Conservation (phyloP, 306 rosid genomes). For the Alnus glutinosa region DNA sequence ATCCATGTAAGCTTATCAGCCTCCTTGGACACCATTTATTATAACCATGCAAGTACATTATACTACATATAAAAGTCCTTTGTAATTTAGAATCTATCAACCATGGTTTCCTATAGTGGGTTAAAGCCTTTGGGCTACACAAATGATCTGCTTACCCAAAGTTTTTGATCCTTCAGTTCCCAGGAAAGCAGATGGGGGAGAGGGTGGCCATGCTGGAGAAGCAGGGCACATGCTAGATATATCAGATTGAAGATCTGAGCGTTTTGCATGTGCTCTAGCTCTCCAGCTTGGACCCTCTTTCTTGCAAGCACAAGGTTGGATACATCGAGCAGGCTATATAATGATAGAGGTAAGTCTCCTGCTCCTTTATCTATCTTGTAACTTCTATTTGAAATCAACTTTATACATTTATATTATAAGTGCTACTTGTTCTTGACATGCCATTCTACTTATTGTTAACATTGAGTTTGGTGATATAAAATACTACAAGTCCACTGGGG, state of each 20-base stretch:
- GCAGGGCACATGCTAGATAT: conserved; percentile 81
- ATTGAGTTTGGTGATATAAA: not conserved
- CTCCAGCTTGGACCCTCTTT: conserved; percentile 65
- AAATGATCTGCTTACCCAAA: not conserved
- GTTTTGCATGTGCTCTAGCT: conserved; percentile 54
- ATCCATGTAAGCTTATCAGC: conserved; percentile 10
- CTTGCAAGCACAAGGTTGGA: conserved; percentile 24
- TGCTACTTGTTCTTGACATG: not conserved
- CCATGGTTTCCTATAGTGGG: conserved; percentile 14
- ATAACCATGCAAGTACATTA: conserved; percentile 13
- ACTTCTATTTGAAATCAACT: not conserved
- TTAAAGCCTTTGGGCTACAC: conserved; percentile 10
- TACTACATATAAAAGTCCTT: conserved; percentile 14
- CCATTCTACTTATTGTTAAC: not conserved
- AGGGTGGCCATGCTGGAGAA: conserved; percentile 71
- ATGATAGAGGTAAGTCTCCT: conserved; percentile 20
- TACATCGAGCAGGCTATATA: not conserved
- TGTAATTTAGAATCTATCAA: not conserved
- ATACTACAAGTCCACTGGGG: too few relatives aligned
- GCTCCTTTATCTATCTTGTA: not conserved
- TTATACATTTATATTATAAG: not conserved
- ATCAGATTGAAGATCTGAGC: conserved; percentile 31
- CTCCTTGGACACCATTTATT: conserved; percentile 4
- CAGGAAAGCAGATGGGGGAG: conserved; percentile 23
- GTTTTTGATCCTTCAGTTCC: conserved; percentile 9